A percentile compares a stretch with the other conserved stretches of the same genome.
Conservation (phyloP, 2,329 filamentous ascomycete genomes). For the Penicillium janthinellum region DNA sequence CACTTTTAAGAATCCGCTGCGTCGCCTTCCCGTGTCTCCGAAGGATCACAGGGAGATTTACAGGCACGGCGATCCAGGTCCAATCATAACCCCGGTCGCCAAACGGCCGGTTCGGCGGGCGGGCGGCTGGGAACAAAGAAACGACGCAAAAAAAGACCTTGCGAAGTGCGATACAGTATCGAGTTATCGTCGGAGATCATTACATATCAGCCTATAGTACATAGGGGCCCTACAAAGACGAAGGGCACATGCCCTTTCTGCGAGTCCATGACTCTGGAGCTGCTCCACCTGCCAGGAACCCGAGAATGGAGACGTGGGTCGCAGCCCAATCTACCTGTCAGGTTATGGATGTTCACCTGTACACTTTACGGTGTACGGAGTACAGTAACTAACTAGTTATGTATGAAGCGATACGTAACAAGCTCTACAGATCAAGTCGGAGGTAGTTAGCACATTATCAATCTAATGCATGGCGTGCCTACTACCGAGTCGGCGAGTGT, state of each 20-base stretch:
- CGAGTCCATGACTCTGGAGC: neutral
- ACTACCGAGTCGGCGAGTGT: neutral
- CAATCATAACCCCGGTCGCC: neutral
- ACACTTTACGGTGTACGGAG: too few species aligned
- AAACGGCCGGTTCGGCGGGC: neutral
- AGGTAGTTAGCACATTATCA: neutral
- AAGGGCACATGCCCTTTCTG: neutral
- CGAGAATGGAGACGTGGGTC: slow-evolving; percentile 18
- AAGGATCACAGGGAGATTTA: neutral
- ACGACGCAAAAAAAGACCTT: neutral
- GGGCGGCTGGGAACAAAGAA: neutral
- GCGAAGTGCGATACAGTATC: neutral
- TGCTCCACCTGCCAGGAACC: slow-evolving; percentile 21
- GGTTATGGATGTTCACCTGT: neutral
- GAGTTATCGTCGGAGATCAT: neutral
- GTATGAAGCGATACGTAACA: neutral
- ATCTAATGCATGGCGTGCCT: neutral
- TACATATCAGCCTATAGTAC: neutral
- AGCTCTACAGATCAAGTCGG: neutral
- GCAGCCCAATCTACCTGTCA: slow-evolving; percentile 7
- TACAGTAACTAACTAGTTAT: too few species aligned
- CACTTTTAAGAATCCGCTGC: neutral
- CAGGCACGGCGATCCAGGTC: neutral
- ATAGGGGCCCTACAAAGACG: neutral
- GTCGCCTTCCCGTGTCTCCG: neutral